These are phyloP conservation scores for Stylosanthes scabra DNA, from an alignment of 331 rosid species.

Conservation along the genomic window DNA sequence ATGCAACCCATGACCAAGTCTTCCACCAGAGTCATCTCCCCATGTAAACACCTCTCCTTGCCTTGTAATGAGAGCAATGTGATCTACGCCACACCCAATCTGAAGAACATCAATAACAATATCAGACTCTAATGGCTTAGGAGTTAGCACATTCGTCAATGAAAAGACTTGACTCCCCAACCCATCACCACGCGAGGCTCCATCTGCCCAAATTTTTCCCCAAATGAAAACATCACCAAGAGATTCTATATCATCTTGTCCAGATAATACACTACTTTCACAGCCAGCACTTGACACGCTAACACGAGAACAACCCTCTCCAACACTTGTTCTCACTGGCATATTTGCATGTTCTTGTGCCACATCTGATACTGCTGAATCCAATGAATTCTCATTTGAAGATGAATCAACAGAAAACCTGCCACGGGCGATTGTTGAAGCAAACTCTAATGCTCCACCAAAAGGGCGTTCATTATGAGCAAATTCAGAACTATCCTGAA, in stretches of 20 bases:
- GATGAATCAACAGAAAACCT: constrained; percentile 59
- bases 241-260: constrained; percentile 93
- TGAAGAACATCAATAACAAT: constrained; percentile 94
- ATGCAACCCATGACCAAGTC: constrained; percentile 90
- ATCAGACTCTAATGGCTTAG: constrained; percentile 78
- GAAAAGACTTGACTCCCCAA: constrained; percentile 50
- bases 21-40: constrained; percentile 97
- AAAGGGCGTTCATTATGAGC: constrained; percentile 48
- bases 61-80: constrained; percentile 84
- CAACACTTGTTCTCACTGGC: constrained; percentile 74
- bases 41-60: constrained; percentile 98
- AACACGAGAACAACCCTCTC: constrained; percentile 78
- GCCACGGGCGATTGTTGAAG: constrained; percentile 52
- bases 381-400: constrained; percentile 52
- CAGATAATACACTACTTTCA: constrained; percentile 83
- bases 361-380: constrained; percentile 64
- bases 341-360: constrained; percentile 68
- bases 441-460: constrained; percentile 61
- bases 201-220: constrained; percentile 90
- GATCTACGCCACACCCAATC: constrained; percentile 78
- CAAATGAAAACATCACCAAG: constrained; percentile 90
- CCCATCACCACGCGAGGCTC: constrained; percentile 60
- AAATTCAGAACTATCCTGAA: constrained; percentile 55
- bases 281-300: constrained; percentile 84
- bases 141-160: constrained; percentile 68